These are phyloP conservation scores for Phytophthora citrophthora DNA, from an alignment of 352 stramenopile genomes.

Conservation along the genomic window DNA sequence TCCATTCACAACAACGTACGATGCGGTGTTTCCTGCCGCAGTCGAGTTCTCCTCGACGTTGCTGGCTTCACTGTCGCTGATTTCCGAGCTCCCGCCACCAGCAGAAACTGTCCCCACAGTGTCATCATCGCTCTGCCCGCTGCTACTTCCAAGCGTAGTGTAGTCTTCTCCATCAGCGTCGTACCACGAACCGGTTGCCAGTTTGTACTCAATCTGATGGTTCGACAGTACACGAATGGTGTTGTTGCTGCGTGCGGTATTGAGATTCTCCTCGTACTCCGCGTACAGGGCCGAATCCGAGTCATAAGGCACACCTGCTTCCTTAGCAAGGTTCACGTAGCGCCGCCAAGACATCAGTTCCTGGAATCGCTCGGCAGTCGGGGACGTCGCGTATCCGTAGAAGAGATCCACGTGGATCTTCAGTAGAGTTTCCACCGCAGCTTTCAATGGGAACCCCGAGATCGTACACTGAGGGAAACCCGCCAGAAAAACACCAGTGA, in stretches of 20 bases:
- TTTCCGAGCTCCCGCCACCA: slow-evolving; percentile 20
- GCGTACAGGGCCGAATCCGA: slow-evolving; percentile 51
- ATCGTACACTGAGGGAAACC: slow-evolving; percentile 57
- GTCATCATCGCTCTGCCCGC: slow-evolving; percentile 7
- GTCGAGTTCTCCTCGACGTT: slow-evolving; percentile 21
- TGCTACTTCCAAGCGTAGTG: slow-evolving; percentile 9
- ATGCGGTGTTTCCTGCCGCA: slow-evolving; percentile 8
- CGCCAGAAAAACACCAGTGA: slow-evolving; percentile 53
- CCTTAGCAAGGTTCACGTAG: slow-evolving; percentile 55
- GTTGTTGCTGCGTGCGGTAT: slow-evolving; percentile 33
- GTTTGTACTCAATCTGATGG: slow-evolving; percentile 44
- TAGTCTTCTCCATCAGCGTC: slow-evolving; percentile 28
- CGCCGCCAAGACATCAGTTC: slow-evolving; percentile 54
- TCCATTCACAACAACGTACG: background rate
- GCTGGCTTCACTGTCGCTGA: slow-evolving; percentile 27
- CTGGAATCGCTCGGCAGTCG: slow-evolving; percentile 47
- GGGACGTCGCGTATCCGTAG: slow-evolving; percentile 24
- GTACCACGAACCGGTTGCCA: slow-evolving; percentile 37
- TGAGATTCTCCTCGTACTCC: slow-evolving; percentile 52
- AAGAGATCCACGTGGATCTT: slow-evolving; percentile 56
- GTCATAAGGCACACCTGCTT: slow-evolving; percentile 48
- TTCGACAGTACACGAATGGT: slow-evolving; percentile 36
- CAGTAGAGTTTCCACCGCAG: slow-evolving; percentile 58
- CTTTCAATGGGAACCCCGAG: slow-evolving; percentile 57
- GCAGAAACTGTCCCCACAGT: slow-evolving; percentile 31